Percentiles rank a stretch among this genome's conserved stretches.
Conservation (phyloP, 805 yeast species). For the Wickerhamiella bombiphila region DNA sequence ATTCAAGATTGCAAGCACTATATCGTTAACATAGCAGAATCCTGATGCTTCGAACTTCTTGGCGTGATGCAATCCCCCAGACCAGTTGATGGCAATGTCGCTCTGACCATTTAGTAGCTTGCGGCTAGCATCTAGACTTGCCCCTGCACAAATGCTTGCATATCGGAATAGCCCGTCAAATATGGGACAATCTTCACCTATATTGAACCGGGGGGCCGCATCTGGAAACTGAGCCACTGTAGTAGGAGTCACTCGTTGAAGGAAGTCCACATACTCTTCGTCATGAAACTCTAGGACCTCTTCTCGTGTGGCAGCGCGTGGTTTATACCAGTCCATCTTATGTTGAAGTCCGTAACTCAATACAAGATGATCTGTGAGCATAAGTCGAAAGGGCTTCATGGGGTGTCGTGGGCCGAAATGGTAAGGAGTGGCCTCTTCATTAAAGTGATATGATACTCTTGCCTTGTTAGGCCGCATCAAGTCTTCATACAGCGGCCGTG, state of each 20-base stretch:
- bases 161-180: constrained; percentile 92
- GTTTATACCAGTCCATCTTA: constrained; percentile 77
- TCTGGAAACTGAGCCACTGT: constrained; percentile 44
- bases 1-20: constrained; percentile 70
- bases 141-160: constrained; percentile 70
- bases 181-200: constrained; percentile 89
- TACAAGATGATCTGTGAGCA: constrained; percentile 87
- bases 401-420: constrained; percentile 93
- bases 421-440: constrained; percentile 62
- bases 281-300: constrained; percentile 76
- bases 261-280: constrained; percentile 69
- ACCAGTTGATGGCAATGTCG: constrained; percentile 85
- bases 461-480: no score
- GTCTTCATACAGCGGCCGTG: no score
- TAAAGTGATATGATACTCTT: constrained; percentile 75
- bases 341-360: constrained; percentile 73
- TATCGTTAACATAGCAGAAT: constrained; percentile 81
- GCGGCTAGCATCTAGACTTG: constrained; percentile 80
- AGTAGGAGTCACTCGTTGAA: constrained; percentile 65
- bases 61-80: constrained; percentile 90
- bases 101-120: constrained; percentile 67
- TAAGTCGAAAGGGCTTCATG: constrained; percentile 92
- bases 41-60: constrained; percentile 83
- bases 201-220: constrained; percentile 57
- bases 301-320: constrained; percentile 66